Conservation (phyloP, 139 green algal species). For the Tetradesmus obliquus region DNA sequence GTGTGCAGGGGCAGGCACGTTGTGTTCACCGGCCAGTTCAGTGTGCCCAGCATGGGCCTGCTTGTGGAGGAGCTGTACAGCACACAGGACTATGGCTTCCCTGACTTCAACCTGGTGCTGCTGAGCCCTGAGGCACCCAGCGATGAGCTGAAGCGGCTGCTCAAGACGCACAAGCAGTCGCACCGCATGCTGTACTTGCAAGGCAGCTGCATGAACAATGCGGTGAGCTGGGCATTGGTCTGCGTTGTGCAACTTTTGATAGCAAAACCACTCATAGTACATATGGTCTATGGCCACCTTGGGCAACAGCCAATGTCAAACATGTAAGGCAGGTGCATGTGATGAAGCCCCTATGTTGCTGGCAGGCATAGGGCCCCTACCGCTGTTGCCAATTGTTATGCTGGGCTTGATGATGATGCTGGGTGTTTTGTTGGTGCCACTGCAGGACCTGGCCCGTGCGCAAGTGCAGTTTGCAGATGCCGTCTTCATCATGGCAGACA, state of each 20-base stretch:
- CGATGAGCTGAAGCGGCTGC: slow-evolving; percentile 28
- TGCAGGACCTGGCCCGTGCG: slow-evolving; percentile 34
- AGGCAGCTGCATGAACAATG: slow-evolving; percentile 25
- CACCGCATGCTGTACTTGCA: slow-evolving; percentile 42
- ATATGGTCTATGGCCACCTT: too few relatives aligned
- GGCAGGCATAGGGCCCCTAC: too few relatives aligned
- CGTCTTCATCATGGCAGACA: slow-evolving; percentile 33
- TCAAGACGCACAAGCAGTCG: slow-evolving; percentile 33
- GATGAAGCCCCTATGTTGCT: too few relatives aligned
- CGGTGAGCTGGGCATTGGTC: background rate
- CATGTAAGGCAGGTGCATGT: too few relatives aligned
- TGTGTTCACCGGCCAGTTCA: slow-evolving; percentile 32
- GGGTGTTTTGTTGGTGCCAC: background rate
- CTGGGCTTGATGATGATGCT: background rate
- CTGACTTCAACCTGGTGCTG: slow-evolving; percentile 36
- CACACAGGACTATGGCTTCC: slow-evolving; percentile 1
- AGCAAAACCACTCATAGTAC: too few relatives aligned
- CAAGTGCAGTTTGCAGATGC: slow-evolving; percentile 9
- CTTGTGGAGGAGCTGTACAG: slow-evolving; percentile 38
- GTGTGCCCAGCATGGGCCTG: background rate
- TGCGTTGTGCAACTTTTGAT: too few relatives aligned
- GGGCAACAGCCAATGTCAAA: too few relatives aligned
- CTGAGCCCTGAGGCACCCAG: background rate
- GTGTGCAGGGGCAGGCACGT: slow-evolving; percentile 25
- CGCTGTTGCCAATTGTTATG: background rate